Evolutionary conservation across 352 stramenopile species (phyloP).

Genomic region (Pythium coloratum): DNA sequence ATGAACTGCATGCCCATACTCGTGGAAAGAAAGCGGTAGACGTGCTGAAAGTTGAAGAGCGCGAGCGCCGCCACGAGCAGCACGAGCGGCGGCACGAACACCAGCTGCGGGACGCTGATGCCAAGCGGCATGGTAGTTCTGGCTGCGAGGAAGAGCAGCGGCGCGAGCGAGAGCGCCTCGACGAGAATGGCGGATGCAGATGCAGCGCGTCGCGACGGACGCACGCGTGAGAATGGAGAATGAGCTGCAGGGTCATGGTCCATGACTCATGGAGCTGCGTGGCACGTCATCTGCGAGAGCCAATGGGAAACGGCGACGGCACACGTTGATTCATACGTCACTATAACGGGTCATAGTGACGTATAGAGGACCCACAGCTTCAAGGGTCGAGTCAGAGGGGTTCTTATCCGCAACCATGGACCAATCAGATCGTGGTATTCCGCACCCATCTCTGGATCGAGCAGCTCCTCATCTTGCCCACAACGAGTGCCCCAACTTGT

Average conservation of each 20-base stretch:
- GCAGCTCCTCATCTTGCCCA: neutral
- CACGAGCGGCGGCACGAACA: slow-evolving; percentile 73
- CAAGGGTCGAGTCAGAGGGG: slow-evolving; percentile 5
- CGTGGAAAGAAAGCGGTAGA: slow-evolving; percentile 62
- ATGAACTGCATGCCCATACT: slow-evolving; percentile 33
- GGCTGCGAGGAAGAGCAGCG: neutral
- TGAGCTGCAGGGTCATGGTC: neutral
- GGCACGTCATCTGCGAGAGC: neutral
- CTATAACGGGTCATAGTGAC: neutral
- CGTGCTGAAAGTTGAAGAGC: slow-evolving; percentile 83
- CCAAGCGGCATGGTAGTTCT: slow-evolving; percentile 28
- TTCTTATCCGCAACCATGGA: slow-evolving; percentile 12
- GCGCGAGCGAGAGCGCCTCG: neutral
- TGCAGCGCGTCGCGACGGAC: neutral
- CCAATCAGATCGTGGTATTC: slow-evolving; percentile 25
- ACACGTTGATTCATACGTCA: slow-evolving; percentile 9
- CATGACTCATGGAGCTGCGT: neutral
- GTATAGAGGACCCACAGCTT: neutral
- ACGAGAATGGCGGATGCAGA: neutral
- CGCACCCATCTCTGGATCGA: slow-evolving; percentile 21
- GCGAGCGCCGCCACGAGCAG: slow-evolving; percentile 60
- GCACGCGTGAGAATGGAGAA: neutral
- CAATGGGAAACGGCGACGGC: neutral
- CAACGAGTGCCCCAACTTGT: neutral
- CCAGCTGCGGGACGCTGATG: slow-evolving; percentile 50